Evolutionary conservation across 2,329 filamentous ascomycete genomes (phyloP), one percentile per base, ranked within the genome.

Genomic region (Coniochaeta ligniaria): DNA sequence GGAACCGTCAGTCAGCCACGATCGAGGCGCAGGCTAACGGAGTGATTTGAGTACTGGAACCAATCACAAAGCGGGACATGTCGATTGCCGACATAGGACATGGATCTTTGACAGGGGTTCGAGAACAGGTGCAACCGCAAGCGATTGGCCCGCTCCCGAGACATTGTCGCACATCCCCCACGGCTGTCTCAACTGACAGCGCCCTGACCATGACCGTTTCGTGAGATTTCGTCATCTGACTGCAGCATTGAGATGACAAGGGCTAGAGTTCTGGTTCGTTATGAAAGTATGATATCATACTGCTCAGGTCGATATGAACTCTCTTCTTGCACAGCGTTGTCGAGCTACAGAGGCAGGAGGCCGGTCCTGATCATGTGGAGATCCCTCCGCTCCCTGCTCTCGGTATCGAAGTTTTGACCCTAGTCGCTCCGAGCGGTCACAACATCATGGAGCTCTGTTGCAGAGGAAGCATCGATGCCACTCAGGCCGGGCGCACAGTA

Each of bases 101-200:
- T 8, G 47, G 47, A 12, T 28, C n/a, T 4, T 59, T 60, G 66
- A 31, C 47, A 52, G 24, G 47, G 45, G 47, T 31, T 52, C 47
- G 6, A 22, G 47, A 47, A 47, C 43, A 24, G 43, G 43, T 24
- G 24, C 47, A 62, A 67, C 66, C 60, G 61, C 54, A 66, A 64
- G 63, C 69, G 70, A 73, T 74, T 73, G 71, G 71, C 63, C 36
- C 52, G 65, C 64, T 68, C 68, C 67, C 71, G 72, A 74, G 66
- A 63, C 57, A 60, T 55, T 57, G 59, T 60, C 47, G 47, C 47
- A 56, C 38, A 56, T 56, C 54, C 54, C 35, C 35, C 31, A 56
- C 31, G 54, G 31, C 31, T 9, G 17, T 56, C 31, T 38, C 14
- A 22, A 56, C 28, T 22, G 54, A 22, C 31, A 2, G n/a, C 17